Evolutionary conservation across 345 rosid species (phyloP).

Genomic region (Brassica rapa): DNA sequence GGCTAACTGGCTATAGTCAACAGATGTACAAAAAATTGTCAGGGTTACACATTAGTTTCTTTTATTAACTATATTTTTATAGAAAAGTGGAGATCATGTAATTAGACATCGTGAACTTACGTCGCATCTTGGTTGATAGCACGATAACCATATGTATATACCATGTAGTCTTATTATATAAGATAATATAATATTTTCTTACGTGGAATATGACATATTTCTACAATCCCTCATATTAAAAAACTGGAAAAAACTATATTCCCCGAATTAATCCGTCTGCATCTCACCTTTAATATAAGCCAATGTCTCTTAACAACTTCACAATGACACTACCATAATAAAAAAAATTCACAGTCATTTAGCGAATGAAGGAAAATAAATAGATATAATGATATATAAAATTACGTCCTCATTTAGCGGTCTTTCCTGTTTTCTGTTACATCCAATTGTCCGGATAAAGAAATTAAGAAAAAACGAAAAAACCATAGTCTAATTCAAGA

Average conservation of each 20-base stretch:
- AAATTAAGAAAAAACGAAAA: too few relatives aligned
- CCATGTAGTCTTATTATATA: neutral
- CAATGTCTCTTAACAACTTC: conserved; percentile 28
- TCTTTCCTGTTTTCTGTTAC: conserved; percentile 34
- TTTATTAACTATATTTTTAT: neutral
- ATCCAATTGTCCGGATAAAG: conserved; percentile 17
- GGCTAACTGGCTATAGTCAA: too few relatives aligned
- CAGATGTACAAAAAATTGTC: too few relatives aligned
- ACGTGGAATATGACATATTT: neutral
- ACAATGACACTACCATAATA: conserved; percentile 19
- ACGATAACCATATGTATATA: conserved; percentile 16
- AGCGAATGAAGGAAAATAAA: neutral
- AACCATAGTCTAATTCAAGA: conserved; percentile 17
- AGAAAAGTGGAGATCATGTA: conserved; percentile 35
- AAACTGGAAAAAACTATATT: neutral
- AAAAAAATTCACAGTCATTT: conserved; percentile 1
- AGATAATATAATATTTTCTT: neutral
- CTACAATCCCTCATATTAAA: neutral
- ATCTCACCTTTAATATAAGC: neutral
- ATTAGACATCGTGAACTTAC: conserved; percentile 27
- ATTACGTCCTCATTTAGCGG: too few relatives aligned
- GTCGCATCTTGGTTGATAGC: conserved; percentile 38
- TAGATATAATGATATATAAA: too few relatives aligned
- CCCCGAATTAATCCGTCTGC: neutral
- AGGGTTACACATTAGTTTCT: neutral